Evolutionary conservation across 257 asterid species (phyloP).

Genomic region (Jasminum sambac): DNA sequence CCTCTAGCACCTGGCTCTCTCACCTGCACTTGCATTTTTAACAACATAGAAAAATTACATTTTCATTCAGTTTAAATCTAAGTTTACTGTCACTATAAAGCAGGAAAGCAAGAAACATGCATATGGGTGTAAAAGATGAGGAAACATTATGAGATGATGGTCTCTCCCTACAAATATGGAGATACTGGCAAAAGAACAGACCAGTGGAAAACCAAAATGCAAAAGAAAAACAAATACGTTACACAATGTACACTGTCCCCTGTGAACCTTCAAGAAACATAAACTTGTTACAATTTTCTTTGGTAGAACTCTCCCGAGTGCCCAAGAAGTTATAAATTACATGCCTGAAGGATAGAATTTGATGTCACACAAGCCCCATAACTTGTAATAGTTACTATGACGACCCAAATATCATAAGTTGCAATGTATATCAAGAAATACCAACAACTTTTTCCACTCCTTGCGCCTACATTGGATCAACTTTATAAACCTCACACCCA

Average conservation of each 20-base stretch:
- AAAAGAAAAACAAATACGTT: not conserved
- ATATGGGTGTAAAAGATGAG: not conserved
- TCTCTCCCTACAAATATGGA: not conserved
- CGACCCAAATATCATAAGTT: no score
- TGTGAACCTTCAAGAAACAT: not conserved
- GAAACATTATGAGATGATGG: not conserved
- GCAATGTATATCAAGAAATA: no score
- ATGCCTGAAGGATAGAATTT: no score
- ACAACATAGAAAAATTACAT: not conserved
- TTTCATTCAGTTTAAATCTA: not conserved
- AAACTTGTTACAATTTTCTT: no score
- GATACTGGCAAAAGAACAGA: not conserved
- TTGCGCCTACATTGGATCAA: no score
- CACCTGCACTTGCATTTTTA: conserved; percentile 47
- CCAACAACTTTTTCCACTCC: no score
- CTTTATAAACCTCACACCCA: no score
- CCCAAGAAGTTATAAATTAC: no score
- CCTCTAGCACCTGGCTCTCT: conserved; percentile 96
- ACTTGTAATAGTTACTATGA: no score
- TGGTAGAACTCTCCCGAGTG: no score
- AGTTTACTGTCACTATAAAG: not conserved
- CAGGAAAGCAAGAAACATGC: not conserved
- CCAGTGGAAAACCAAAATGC: not conserved
- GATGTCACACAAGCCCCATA: no score
- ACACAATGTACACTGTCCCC: not conserved